Conservation (phyloP, 805 yeast species). For the Lachancea nothofagi region DNA sequence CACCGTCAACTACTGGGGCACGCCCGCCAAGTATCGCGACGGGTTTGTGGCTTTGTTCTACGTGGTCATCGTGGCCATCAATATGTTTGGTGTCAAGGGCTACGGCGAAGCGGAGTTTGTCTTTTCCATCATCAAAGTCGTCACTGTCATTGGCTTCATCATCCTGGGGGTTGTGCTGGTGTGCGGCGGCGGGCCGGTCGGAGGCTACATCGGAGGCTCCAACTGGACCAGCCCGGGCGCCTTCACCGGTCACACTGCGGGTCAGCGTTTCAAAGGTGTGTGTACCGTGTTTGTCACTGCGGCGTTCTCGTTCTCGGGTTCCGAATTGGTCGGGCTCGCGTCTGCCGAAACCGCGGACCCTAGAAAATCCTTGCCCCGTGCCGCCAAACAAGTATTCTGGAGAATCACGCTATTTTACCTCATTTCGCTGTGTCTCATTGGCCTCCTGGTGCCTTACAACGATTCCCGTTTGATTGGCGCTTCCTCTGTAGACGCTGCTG, state of each 20-base stretch:
- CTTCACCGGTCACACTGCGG: too few relatives aligned
- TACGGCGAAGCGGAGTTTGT: conserved; percentile 51
- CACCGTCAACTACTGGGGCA: conserved; percentile 48
- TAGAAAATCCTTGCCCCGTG: conserved; percentile 42
- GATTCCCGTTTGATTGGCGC: conserved; percentile 37
- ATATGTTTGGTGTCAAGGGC: conserved; percentile 49
- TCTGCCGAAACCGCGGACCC: conserved; percentile 46
- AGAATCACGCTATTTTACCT: conserved; percentile 46
- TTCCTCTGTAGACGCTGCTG: conserved; percentile 50
- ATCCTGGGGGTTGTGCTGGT: conserved; percentile 47
- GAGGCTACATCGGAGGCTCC: conserved; percentile 40
- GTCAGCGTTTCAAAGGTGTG: conserved; percentile 46
- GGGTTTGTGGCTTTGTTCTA: conserved; percentile 47
- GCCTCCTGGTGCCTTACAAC: conserved; percentile 54
- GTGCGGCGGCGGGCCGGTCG: conserved; percentile 45
- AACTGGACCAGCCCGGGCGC: conserved; percentile 57
- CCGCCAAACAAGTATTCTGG: conserved; percentile 53
- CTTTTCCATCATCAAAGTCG: conserved; percentile 43
- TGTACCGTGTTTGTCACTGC: conserved; percentile 50
- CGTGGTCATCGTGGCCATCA: conserved; percentile 42
- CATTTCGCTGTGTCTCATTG: conserved; percentile 39
- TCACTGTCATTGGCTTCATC: conserved; percentile 48
- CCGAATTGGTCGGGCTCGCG: conserved; percentile 47
- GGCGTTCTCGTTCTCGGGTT: conserved; percentile 49
- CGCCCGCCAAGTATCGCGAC: conserved; percentile 41